Percentiles rank a stretch among this genome's conserved stretches.
phyloP scores from a whole-genome alignment of 1,284 basidiomycete species.

The Rhodotorula sp. region DNA sequence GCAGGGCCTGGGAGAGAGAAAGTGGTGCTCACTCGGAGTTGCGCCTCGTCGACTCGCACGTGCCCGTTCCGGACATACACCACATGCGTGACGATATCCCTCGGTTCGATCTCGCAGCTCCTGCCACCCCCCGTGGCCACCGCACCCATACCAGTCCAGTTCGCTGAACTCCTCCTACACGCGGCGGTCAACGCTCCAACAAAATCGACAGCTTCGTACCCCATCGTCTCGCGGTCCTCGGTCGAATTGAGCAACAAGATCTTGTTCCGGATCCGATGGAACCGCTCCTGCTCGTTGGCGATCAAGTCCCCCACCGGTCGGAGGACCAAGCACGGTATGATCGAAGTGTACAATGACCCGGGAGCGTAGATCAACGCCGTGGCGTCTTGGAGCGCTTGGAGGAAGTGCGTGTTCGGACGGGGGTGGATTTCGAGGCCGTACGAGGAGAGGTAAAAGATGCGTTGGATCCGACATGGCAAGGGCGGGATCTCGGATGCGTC shows the following conservation, averaged over 20 bases:
- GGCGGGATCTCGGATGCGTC: constrained; percentile 53
- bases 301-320: constrained; percentile 77
- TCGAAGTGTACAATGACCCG: constrained; percentile 49
- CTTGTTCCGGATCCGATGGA: constrained; percentile 63
- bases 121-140: background rate
- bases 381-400: constrained; percentile 59
- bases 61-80: constrained; percentile 67
- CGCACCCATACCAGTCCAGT: background rate
- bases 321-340: constrained; percentile 85
- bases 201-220: constrained; percentile 76
- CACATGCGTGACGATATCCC: constrained; percentile 68
- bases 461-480: constrained; percentile 49
- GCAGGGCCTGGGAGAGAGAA: background rate
- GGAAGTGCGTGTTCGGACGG: constrained; percentile 52
- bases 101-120: constrained; percentile 18
- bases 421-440: constrained; percentile 63
- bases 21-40: constrained; percentile 60
- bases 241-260: constrained; percentile 79
- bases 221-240: constrained; percentile 87
- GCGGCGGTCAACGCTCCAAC: constrained; percentile 24
- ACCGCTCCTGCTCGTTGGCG: constrained; percentile 45
- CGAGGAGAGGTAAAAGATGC: constrained; percentile 88
- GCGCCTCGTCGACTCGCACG: constrained; percentile 62
- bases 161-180: constrained; percentile 2
- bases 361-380: constrained; percentile 32